A percentile compares a stretch with the other conserved stretches of the same genome.
These are phyloP conservation scores for Camelina neglecta DNA, from an alignment of 345 rosid species.

Conservation along the genomic window DNA sequence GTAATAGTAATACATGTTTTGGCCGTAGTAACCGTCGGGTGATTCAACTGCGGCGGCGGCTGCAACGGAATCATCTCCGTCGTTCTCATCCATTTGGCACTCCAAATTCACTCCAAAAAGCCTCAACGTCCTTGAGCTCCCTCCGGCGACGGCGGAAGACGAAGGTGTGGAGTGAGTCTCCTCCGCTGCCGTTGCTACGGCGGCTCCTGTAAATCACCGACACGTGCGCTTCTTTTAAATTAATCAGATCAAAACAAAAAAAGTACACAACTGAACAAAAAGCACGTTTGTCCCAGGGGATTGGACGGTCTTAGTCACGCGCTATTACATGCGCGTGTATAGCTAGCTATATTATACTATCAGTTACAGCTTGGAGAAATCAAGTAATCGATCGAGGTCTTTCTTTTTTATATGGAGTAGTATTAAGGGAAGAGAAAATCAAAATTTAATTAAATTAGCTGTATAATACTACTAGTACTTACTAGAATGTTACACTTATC, in stretches of 20 bases:
- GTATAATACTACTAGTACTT: slow-evolving; percentile 1
- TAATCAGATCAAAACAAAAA: not conserved
- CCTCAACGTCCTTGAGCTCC: slow-evolving; percentile 71
- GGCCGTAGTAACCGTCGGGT: slow-evolving; percentile 50
- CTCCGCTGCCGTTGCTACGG: slow-evolving; percentile 32
- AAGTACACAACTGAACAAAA: slow-evolving; percentile 31
- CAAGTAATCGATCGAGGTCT: slow-evolving; percentile 34
- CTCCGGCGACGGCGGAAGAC: slow-evolving; percentile 26
- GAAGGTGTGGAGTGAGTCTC: slow-evolving; percentile 38
- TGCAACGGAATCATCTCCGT: slow-evolving; percentile 43
- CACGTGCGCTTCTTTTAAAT: slow-evolving; percentile 35
- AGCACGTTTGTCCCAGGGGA: slow-evolving; percentile 40
- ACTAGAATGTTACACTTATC: slow-evolving; percentile 6
- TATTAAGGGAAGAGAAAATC: not conserved
- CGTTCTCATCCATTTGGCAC: slow-evolving; percentile 67
- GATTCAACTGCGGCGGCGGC: slow-evolving; percentile 40
- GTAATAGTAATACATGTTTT: slow-evolving; percentile 48
- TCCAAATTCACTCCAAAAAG: slow-evolving; percentile 90
- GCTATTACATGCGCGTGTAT: slow-evolving; percentile 20
- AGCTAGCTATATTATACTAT: not conserved
- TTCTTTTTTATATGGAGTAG: not conserved
- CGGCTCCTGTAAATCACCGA: slow-evolving; percentile 41
- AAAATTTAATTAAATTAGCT: slow-evolving; percentile 25
- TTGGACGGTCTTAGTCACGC: slow-evolving; percentile 45
- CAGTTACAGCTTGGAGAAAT: slow-evolving; percentile 23